Percentiles rank a stretch among this genome's conserved stretches.
Evolutionary conservation across 768 basidiomycete genomes (phyloP).

Genomic region (Artomyces pyxidatus): DNA sequence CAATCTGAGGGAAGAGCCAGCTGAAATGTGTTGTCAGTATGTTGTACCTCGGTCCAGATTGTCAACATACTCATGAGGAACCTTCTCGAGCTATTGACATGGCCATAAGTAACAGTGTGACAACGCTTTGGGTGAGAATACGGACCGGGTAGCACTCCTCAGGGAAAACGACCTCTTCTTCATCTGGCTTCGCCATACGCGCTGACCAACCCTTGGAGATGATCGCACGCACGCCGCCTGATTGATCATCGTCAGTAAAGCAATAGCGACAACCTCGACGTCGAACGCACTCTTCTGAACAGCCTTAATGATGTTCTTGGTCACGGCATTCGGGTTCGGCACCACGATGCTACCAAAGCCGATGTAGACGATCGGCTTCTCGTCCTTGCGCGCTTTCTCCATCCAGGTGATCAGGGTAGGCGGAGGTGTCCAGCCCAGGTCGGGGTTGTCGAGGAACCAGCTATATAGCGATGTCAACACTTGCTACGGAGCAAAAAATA

Average conservation of each 20-base stretch:
- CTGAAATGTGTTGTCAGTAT: conserved; percentile 18
- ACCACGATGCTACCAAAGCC: conserved; percentile 68
- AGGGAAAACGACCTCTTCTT: conserved; percentile 38
- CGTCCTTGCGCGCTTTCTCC: conserved; percentile 42
- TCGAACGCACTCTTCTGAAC: conserved; percentile 45
- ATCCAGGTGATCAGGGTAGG: conserved; percentile 44
- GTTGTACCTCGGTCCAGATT: background rate
- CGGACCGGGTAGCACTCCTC: conserved; percentile 39
- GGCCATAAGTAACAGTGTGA: conserved; percentile 11
- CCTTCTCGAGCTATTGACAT: conserved; percentile 39
- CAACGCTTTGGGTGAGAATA: background rate
- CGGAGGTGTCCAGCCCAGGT: conserved; percentile 49
- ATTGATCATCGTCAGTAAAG: conserved; percentile 1
- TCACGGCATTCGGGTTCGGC: conserved; percentile 46
- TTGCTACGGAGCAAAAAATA: background rate
- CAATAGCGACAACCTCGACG: background rate
- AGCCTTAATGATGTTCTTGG: conserved; percentile 48
- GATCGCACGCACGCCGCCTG: conserved; percentile 58
- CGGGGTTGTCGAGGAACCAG: conserved; percentile 62
- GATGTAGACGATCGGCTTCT: conserved; percentile 60
- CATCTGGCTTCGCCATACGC: conserved; percentile 38
- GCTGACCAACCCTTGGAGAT: conserved; percentile 63
- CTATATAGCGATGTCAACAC: conserved; percentile 22
- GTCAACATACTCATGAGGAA: conserved; percentile 49
- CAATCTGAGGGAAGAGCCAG: conserved; percentile 53